Base-by-base conservation (phyloP, 805 yeast species). In the Zygoascus flipseniorum region DNA sequence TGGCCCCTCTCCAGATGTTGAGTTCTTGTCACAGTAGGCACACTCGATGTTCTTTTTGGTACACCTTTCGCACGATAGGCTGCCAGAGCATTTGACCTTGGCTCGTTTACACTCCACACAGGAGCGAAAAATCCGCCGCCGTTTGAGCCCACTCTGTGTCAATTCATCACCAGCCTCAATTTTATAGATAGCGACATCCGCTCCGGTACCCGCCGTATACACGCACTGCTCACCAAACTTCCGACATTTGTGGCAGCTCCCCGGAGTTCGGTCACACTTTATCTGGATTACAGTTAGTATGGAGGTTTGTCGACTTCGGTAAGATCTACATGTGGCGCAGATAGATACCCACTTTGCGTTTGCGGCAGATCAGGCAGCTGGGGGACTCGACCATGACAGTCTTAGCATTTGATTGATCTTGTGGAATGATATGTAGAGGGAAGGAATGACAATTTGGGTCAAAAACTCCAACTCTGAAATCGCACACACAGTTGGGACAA, bases 241-340 rank as follows among this genome's bases (percentile, higher is more conserved):
- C 16, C 41, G 31, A 49, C 58, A 55, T 9, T 47, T 53, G 26
- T n/a, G 18, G 43, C 58, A 55, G 16, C 46, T 51, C n/a, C 52
- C 52, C 14, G 58, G 50, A 8, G 54, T 39, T 4, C 54, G 47
- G 42, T 55, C 58, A 39, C 58, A 55, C 43, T 54, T 54, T 35
- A 55, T 55, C 58, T 55, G 19, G 31, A 13, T 13, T n/a, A 35
- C 16, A 13, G 41, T 47, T 35, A 47, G 39, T 47, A 45, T 26
- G n/a, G n/a, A n/a, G n/a, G n/a, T n/a, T n/a, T n/a, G n/a, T n/a
- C n/a, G n/a, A n/a, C n/a, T n/a, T n/a, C n/a, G n/a, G n/a, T n/a
- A 43, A 16, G 18, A 43, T 43, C 16, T n/a, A 43, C 35, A 9
- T 9, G n/a, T n/a, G n/a, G n/a, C n/a, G n/a, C n/a, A n/a, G n/a